These are phyloP conservation scores for Dioscorea zingiberensis DNA, from an alignment of 106 monocot genomes.

Conservation along the genomic window DNA sequence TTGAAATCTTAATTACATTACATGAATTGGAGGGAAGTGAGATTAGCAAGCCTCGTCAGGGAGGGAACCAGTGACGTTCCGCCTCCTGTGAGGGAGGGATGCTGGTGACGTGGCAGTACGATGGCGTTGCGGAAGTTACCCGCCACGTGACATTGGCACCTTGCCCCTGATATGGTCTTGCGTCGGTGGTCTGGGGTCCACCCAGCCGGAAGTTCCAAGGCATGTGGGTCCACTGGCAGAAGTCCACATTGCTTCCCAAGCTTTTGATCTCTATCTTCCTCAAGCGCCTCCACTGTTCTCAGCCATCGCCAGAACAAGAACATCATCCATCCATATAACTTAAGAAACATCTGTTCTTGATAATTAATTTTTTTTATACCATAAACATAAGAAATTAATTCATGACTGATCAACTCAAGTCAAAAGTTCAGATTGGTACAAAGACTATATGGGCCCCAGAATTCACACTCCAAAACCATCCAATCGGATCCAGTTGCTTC, in stretches of 20 bases:
- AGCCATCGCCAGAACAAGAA: neutral
- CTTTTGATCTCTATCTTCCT: conserved; percentile 14
- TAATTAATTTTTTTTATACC: neutral
- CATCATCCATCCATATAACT: neutral
- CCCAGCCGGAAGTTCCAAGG: conserved; percentile 15
- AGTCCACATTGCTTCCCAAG: conserved; percentile 30
- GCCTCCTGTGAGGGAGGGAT: conserved; percentile 38
- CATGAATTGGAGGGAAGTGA: conserved; percentile 24
- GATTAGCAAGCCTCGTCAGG: conserved; percentile 43
- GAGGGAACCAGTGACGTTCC: conserved; percentile 44
- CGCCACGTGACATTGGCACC: conserved; percentile 37
- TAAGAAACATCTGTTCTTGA: neutral
- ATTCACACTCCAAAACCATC: too few species aligned
- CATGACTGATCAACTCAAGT: neutral
- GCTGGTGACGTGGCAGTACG: conserved; percentile 28
- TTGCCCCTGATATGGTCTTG: neutral
- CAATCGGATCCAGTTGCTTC: too few species aligned
- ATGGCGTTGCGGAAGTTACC: conserved; percentile 16
- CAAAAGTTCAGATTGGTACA: neutral
- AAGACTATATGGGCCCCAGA: neutral
- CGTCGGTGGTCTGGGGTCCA: neutral
- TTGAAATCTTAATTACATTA: conserved; percentile 8
- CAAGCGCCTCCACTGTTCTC: conserved; percentile 25
- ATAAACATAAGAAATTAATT: neutral
- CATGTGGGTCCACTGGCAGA: conserved; percentile 42